These are phyloP conservation scores for Plantago major DNA, from an alignment of 257 asterid genomes.

Conservation along the genomic window DNA sequence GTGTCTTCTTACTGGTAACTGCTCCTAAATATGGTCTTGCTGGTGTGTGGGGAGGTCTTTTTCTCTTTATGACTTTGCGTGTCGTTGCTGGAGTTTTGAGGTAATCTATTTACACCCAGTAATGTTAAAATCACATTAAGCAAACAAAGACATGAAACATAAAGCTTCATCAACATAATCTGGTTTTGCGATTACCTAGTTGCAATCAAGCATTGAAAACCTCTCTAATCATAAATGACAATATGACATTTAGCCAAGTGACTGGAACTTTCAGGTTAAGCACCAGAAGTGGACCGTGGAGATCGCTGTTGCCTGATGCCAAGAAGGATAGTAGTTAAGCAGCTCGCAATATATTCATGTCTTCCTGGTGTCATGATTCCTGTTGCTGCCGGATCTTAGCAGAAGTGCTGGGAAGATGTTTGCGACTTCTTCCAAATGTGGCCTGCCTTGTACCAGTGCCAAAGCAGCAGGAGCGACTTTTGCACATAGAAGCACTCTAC, in stretches of 20 bases:
- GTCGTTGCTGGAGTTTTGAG: slow-evolving; percentile 77
- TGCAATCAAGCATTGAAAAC: not conserved
- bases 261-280: slow-evolving; percentile 45
- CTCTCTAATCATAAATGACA: not conserved
- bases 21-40: slow-evolving; percentile 67
- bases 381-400: slow-evolving; percentile 1
- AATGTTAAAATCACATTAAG: not conserved
- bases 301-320: slow-evolving; percentile 41
- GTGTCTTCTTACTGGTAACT: slow-evolving; percentile 54
- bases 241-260: not conserved
- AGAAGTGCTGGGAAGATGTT: slow-evolving; percentile 9
- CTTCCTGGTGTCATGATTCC: not conserved
- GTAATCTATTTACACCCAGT: slow-evolving; percentile 26
- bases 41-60: slow-evolving; percentile 88
- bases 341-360: not conserved
- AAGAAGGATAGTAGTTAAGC: slow-evolving; percentile 42
- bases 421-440: slow-evolving; percentile 2
- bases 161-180: not conserved
- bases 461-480: slow-evolving; percentile 24
- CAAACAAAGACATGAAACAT: not conserved
- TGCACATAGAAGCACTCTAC: slow-evolving; percentile 15
- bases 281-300: slow-evolving; percentile 84
- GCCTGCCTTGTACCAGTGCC: slow-evolving; percentile 12
- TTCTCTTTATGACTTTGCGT: slow-evolving; percentile 84
- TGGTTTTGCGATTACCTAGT: too few species aligned